phyloP scores from a whole-genome alignment of 78 protist species.

The Pelomyxa schiedti region DNA sequence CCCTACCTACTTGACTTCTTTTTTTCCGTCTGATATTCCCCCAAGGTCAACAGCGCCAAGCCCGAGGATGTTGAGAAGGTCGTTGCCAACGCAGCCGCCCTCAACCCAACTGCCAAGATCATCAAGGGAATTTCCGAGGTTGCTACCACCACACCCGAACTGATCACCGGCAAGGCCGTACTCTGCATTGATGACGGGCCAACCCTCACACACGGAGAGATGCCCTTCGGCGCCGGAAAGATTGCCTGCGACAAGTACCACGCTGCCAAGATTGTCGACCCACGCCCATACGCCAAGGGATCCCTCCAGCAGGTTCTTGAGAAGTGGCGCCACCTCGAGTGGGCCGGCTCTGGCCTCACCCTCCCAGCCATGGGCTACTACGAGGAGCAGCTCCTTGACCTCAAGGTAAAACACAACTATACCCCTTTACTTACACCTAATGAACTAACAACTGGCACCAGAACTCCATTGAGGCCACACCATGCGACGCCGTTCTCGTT shows the following conservation, averaged over 20 bases:
- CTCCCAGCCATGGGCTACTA: conserved; percentile 35
- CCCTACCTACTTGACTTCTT: too few relatives aligned
- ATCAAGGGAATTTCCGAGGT: background rate
- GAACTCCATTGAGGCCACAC: conserved; percentile 3
- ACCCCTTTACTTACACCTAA: too few relatives aligned
- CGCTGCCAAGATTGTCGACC: background rate
- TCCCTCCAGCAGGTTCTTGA: background rate
- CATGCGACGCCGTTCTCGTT: conserved; percentile 11
- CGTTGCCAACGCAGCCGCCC: background rate
- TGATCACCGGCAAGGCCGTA: conserved; percentile 11
- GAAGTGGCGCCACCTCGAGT: conserved; percentile 1
- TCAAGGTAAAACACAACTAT: too few relatives aligned
- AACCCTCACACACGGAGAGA: conserved; percentile 22
- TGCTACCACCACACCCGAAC: background rate
- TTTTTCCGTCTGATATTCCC: too few relatives aligned
- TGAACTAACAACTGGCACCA: too few relatives aligned
- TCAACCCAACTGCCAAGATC: background rate
- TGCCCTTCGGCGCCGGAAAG: conserved; percentile 23
- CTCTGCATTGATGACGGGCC: conserved; percentile 25
- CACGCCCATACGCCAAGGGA: background rate
- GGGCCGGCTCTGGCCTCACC: background rate
- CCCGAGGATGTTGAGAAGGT: background rate
- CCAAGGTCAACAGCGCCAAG: background rate
- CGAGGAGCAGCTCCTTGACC: conserved; percentile 1
- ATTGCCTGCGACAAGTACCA: conserved; percentile 17